A percentile compares a stretch with the other conserved stretches of the same genome.
Conservation (phyloP, 495 filamentous ascomycete species). For the Evansstolkia leycettana region DNA sequence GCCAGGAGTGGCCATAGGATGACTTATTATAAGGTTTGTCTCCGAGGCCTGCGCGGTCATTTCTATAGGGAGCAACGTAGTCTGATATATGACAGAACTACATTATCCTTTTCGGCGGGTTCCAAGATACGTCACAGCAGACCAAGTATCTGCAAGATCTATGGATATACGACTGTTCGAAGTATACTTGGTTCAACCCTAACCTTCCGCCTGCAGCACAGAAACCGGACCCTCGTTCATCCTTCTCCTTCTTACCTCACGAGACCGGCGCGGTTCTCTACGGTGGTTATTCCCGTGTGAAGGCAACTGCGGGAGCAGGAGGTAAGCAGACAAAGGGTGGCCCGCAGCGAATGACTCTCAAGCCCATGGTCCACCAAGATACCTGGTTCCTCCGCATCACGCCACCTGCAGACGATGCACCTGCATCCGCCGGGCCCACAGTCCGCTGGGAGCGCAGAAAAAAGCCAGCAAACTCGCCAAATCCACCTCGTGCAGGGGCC, state of each 20-base stretch:
- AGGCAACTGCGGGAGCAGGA: slow-evolving; percentile 38
- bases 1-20: slow-evolving; percentile 89
- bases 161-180: slow-evolving; percentile 58
- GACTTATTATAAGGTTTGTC: slow-evolving; percentile 69
- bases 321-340: slow-evolving; percentile 51
- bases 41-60: slow-evolving; percentile 24
- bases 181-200: slow-evolving; percentile 67
- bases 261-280: slow-evolving; percentile 80
- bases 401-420: slow-evolving; percentile 50
- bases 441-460: slow-evolving; percentile 89
- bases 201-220: slow-evolving; percentile 57
- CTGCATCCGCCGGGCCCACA: slow-evolving; percentile 46
- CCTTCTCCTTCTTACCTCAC: slow-evolving; percentile 82
- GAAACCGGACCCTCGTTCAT: slow-evolving; percentile 81
- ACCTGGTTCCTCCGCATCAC: slow-evolving; percentile 85
- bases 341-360: slow-evolving; percentile 55
- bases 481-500: slow-evolving; percentile 69
- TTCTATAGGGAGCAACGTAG: not conserved
- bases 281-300: slow-evolving; percentile 88
- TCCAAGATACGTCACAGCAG: slow-evolving; percentile 88
- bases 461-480: slow-evolving; percentile 79
- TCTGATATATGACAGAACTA: slow-evolving; percentile 37
- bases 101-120: slow-evolving; percentile 67
- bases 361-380: slow-evolving; percentile 82
- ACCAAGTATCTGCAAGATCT: slow-evolving; percentile 75